phyloP scores from a whole-genome alignment of 208 protist genomes.

The Trypanosoma melophagium region DNA sequence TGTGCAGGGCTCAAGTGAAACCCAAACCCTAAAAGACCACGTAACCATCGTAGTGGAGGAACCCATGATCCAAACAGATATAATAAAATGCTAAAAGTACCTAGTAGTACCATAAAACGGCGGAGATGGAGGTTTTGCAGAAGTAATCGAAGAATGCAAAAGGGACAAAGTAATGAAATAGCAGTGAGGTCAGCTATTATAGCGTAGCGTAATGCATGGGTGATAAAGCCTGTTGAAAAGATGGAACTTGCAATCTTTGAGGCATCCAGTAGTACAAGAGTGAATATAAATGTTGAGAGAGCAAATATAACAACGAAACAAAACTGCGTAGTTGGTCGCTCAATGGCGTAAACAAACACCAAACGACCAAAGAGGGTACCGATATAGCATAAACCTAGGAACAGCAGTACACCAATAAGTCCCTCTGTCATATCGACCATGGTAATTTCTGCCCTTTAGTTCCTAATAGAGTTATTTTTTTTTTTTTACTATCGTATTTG shows the following conservation, averaged over 20 bases:
- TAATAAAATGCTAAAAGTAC: neutral
- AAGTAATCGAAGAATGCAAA: constrained; percentile 10
- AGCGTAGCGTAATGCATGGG: constrained; percentile 11
- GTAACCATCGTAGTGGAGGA: neutral
- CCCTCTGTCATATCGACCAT: neutral
- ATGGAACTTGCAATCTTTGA: constrained; percentile 4
- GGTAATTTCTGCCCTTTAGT: neutral
- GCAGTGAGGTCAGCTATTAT: constrained; percentile 9
- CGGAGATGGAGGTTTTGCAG: constrained; percentile 9
- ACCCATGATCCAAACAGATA: constrained; percentile 1
- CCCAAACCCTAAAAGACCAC: neutral
- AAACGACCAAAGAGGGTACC: constrained; percentile 41
- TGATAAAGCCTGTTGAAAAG: constrained; percentile 9
- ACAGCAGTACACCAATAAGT: constrained; percentile 11
- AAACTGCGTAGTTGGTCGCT: constrained; percentile 24
- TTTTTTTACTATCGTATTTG: too few relatives aligned
- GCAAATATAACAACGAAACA: constrained; percentile 45
- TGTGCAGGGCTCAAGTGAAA: neutral
- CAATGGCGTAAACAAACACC: constrained; percentile 45
- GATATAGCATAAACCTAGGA: constrained; percentile 27
- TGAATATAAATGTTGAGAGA: constrained; percentile 38
- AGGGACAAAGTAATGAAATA: constrained; percentile 17
- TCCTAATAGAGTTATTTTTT: too few relatives aligned
- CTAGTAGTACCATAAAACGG: neutral
- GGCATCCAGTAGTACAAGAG: constrained; percentile 36